Conservation (phyloP, 2,329 filamentous ascomycete genomes). For the Hortaea sp. region DNA sequence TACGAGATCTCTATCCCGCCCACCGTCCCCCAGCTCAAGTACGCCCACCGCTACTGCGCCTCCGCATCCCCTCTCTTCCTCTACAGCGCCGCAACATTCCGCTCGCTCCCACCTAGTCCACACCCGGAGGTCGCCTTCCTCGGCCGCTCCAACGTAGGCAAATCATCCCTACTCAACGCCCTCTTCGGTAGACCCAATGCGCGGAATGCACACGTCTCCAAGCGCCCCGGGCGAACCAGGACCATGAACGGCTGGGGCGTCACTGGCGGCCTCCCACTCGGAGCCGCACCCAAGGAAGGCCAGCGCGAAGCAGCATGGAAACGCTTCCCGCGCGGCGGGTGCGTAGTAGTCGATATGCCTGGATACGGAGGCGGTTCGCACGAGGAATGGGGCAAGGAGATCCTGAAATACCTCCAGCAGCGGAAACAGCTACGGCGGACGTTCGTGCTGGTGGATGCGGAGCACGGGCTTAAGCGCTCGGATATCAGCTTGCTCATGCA, state of each 20-base stretch:
- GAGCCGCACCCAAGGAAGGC: slow-evolving; percentile 9
- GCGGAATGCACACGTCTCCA: slow-evolving; percentile 45
- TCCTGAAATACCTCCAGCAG: slow-evolving; percentile 55
- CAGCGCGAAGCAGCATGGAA: slow-evolving; percentile 20
- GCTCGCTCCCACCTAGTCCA: slow-evolving; percentile 43
- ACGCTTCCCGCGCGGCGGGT: slow-evolving; percentile 27
- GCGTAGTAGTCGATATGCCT: slow-evolving; percentile 60
- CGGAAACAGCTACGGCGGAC: slow-evolving; percentile 54
- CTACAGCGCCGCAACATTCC: slow-evolving; percentile 52
- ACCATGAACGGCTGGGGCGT: slow-evolving; percentile 59
- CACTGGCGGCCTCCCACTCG: slow-evolving; percentile 25
- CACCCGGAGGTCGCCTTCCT: slow-evolving; percentile 57
- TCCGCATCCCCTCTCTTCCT: slow-evolving; percentile 44
- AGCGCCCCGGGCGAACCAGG: slow-evolving; percentile 51
- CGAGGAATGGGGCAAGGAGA: slow-evolving; percentile 54
- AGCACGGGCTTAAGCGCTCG: slow-evolving; percentile 52
- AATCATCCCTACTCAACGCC: slow-evolving; percentile 57
- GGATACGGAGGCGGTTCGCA: slow-evolving; percentile 57
- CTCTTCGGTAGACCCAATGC: slow-evolving; percentile 38
- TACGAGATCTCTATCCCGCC: slow-evolving; percentile 24
- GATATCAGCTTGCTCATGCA: slow-evolving; percentile 49
- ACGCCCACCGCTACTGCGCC: slow-evolving; percentile 36
- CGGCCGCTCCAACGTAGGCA: slow-evolving; percentile 61
- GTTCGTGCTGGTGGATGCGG: slow-evolving; percentile 55
- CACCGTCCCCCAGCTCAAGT: slow-evolving; percentile 26